Conservation (phyloP, 306 rosid genomes). For the Prunus salicina region DNA sequence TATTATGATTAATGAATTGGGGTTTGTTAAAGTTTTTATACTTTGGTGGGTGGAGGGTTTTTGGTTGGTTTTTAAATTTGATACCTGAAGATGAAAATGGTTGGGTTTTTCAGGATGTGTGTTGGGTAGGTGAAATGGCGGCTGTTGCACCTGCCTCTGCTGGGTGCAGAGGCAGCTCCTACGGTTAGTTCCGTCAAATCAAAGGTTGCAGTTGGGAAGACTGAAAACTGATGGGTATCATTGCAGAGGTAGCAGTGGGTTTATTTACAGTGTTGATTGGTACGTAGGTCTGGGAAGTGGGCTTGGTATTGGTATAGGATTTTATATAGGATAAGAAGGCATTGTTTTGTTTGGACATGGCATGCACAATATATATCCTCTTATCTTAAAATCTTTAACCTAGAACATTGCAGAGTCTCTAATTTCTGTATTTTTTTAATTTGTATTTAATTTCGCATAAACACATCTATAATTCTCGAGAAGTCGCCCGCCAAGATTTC, state of each 20-base stretch:
- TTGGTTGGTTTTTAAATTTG: too few relatives aligned
- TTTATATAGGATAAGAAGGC: neutral
- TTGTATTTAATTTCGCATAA: too few relatives aligned
- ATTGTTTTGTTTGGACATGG: conserved; percentile 12
- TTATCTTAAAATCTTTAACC: neutral
- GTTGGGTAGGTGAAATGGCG: neutral
- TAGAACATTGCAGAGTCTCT: neutral
- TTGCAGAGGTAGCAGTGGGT: neutral
- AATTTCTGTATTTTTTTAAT: neutral
- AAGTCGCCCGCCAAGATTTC: too few relatives aligned
- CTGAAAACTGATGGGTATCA: neutral
- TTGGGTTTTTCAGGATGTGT: neutral
- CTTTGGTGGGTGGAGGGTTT: too few relatives aligned
- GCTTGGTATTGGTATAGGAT: neutral
- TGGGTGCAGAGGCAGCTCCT: neutral
- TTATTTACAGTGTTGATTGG: neutral
- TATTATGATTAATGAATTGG: neutral
- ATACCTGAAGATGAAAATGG: too few relatives aligned
- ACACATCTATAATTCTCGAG: too few relatives aligned
- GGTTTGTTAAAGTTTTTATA: neutral
- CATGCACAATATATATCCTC: neutral
- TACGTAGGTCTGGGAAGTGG: neutral
- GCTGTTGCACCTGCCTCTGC: neutral
- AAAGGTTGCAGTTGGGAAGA: neutral
- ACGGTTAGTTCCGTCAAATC: conserved; percentile 15